Evolutionary conservation across 352 stramenopile genomes (phyloP).

Genomic region (Pythium periplocum): DNA sequence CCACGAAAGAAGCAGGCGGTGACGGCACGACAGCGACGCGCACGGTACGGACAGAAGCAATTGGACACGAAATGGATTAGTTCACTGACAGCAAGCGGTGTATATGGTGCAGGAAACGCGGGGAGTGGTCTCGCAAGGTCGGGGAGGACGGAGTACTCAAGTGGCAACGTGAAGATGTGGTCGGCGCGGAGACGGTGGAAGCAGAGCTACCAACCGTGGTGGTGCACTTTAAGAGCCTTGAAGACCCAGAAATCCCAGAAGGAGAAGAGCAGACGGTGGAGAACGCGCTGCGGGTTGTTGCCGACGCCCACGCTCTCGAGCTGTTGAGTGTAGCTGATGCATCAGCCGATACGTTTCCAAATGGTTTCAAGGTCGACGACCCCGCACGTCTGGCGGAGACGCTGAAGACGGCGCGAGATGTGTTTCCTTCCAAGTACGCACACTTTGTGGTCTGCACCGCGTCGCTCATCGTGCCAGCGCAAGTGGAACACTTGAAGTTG

Average conservation of each 20-base stretch:
- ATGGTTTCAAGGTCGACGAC: slow-evolving; percentile 20
- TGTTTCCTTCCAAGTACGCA: slow-evolving; percentile 71
- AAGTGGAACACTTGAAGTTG: slow-evolving; percentile 64
- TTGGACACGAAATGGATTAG: background rate
- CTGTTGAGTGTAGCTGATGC: slow-evolving; percentile 4
- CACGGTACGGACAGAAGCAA: slow-evolving; percentile 2
- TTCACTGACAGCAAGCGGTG: background rate
- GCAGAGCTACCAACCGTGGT: too few species aligned
- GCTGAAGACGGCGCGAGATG: slow-evolving; percentile 23
- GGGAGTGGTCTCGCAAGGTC: slow-evolving; percentile 60
- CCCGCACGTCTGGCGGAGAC: slow-evolving; percentile 37
- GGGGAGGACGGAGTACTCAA: slow-evolving; percentile 52
- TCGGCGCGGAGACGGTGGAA: too few species aligned
- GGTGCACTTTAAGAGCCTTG: slow-evolving; percentile 1
- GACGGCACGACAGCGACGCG: slow-evolving; percentile 9
- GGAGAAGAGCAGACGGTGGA: slow-evolving; percentile 19
- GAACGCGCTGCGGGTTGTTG: slow-evolving; percentile 3
- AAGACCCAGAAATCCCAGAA: slow-evolving; percentile 25
- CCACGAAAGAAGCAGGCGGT: slow-evolving; percentile 13
- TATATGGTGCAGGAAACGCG: slow-evolving; percentile 35
- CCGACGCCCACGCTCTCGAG: slow-evolving; percentile 4
- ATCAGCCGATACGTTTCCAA: slow-evolving; percentile 7
- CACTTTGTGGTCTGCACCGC: slow-evolving; percentile 72
- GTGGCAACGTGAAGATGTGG: slow-evolving; percentile 35
- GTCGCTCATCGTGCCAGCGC: slow-evolving; percentile 50